Percentiles rank a stretch among this genome's conserved stretches.
These are phyloP conservation scores for Sisymbrium irio DNA, from an alignment of 345 rosid species.

Conservation along the genomic window DNA sequence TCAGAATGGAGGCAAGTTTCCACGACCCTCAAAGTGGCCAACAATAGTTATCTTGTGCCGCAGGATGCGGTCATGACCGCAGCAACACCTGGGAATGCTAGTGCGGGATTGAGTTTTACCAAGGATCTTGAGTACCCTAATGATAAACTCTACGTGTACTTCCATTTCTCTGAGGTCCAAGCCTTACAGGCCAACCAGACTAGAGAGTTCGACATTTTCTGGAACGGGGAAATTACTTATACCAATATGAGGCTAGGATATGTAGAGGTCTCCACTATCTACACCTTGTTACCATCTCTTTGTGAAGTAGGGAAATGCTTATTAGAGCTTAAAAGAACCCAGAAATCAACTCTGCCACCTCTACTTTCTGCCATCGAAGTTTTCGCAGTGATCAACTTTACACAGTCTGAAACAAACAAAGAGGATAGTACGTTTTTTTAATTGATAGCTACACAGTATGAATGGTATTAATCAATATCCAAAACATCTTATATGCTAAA, in stretches of 20 bases:
- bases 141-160: slow-evolving; percentile 18
- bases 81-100: not conserved
- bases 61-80: not conserved
- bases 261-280: not conserved
- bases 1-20: not conserved
- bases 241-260: not conserved
- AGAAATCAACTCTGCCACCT: slow-evolving; percentile 21
- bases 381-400: not conserved
- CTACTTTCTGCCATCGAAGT: not conserved
- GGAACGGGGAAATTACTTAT: not conserved
- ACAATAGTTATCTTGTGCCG: not conserved
- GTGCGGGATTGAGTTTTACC: not conserved
- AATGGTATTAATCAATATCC: not conserved
- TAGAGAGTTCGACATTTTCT: slow-evolving; percentile 15
- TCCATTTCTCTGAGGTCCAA: slow-evolving; percentile 31
- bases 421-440: slow-evolving; percentile 1
- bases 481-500: not conserved
- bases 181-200: slow-evolving; percentile 10
- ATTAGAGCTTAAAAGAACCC: not conserved
- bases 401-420: not conserved
- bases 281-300: not conserved
- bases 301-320: not conserved
- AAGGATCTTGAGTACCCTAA: not conserved
- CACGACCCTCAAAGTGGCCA: not conserved
- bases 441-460: not conserved